Evolutionary conservation across 345 rosid species (phyloP), one percentile per base, ranked within the genome.

Genomic region (Limnanthes douglasii): DNA sequence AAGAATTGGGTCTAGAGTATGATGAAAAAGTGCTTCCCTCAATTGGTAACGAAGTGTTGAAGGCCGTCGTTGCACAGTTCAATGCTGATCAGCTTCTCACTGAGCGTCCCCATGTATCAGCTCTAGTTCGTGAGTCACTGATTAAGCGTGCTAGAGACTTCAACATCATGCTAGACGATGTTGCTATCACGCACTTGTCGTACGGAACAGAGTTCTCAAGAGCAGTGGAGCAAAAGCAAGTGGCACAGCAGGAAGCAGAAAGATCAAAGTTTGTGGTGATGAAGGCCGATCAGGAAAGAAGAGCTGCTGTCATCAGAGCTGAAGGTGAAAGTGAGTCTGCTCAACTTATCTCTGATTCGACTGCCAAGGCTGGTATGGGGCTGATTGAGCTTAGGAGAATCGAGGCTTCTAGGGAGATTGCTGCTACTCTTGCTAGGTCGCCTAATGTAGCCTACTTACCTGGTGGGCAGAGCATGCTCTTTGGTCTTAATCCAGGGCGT

Each of bases 271-370:
- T 85, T 42, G 70, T 92, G 12, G 99, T 92, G 61, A 66, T 66
- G 76, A 92, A 85, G 47, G 96, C 99, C 53, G 99, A 92, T 45
- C 99, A 85, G 56, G 99, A 92, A 70, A 85, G 94, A 63, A 71
- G 93, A 59, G 96, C 99, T 21, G 93, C 99, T 8, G 41, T 92
- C 59, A 75, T 92, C 29, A 62, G 96, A 48, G 99, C 96, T 0
- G 93, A 92, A 61, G 99, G 99, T 69, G 99, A 92, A 61, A 92
- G 99, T 55, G 93, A 92, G 59, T 68, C 96, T 46, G 96, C 99
- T 0, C 78, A 64, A 56, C 41, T 92, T 32, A 92, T 92, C 15
- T 92, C 96, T 2, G 86, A 81, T 23, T 94, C 96, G 4, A 90
- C 98, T 12, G 35, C 72, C 8, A 63, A 62, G 40, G 85, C 82